Base-by-base conservation (phyloP, 2,329 filamentous ascomycete species). In the Hymenoscyphus albidus region DNA sequence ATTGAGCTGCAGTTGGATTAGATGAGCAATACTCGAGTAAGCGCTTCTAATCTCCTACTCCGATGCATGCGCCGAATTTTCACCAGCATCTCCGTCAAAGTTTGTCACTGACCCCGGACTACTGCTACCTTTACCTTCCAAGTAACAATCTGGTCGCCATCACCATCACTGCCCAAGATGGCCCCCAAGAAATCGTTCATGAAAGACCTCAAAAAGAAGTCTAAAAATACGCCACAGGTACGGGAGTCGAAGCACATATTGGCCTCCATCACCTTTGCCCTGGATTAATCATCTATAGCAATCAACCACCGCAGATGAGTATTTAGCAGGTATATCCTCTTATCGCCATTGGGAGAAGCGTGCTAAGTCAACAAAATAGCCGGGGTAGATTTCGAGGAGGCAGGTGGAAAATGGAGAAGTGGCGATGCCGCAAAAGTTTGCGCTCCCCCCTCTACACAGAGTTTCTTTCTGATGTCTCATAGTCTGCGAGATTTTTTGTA, bases 331-430 rank as follows among this genome's bases (percentile, higher is more conserved):
- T 84, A 74, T 68, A 76, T 69, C 35, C 32, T 58, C 40, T 40
- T 38, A 10, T 27, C 56, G 55, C 22, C 16, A 27, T 27, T 6
- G 3, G 13, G 59, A n/a, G 42, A 64, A 16, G 12, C 18, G 10
- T 44, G 56, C 65, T 73, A 14, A 71, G 54, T 44, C 31, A n/a
- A 18, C 27, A 38, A 61, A 35, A 44, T 62, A 82, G 85, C 82
- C 31, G 89, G 88, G 12, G 88, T 91, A 62, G 84, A 88, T 39
- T 82, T 86, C 65, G 89, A 92, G 77, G 87, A 90, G 75, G 86
- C 86, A 5, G 89, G 87, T 6, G 88, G 89, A 67, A 92, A 92
- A 81, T 91, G 88, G 86, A 82, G 88, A 59, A 88, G 83, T 44
- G 89, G 89, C 27, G 89, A 92, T 74, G 82, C 86, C 22, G 83